A percentile compares a stretch with the other conserved stretches of the same genome.
phyloP scores from a whole-genome alignment of 2,329 filamentous ascomycete species.

The Talaromyces atroroseus region DNA sequence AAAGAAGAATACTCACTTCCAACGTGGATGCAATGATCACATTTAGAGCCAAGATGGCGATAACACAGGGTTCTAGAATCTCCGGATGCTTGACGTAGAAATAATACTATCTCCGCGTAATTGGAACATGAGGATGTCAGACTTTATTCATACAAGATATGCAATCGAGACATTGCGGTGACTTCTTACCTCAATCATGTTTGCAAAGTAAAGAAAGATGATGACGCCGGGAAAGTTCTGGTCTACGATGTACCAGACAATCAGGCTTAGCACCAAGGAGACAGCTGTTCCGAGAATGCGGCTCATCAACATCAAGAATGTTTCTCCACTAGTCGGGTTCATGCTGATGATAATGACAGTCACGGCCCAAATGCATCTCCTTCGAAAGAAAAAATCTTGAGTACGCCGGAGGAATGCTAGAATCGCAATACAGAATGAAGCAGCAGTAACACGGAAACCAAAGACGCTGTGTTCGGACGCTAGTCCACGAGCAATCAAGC shows the following conservation, averaged over 20 bases:
- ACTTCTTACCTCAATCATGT: conserved; percentile 43
- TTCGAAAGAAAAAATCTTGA: conserved; percentile 61
- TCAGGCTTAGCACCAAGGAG: conserved; percentile 57
- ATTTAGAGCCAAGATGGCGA: neutral
- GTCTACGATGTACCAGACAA: conserved; percentile 69
- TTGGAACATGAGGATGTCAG: neutral
- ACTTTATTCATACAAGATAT: neutral
- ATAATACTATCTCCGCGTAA: conserved; percentile 35
- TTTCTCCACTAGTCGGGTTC: conserved; percentile 32
- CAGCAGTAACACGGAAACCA: conserved; percentile 50
- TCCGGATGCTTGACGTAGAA: neutral
- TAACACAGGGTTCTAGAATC: neutral
- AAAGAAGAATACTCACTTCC: conserved; percentile 29
- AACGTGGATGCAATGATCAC: neutral
- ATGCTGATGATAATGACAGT: conserved; percentile 71
- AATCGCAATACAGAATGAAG: conserved; percentile 67
- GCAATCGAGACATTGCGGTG: neutral
- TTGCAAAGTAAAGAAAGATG: conserved; percentile 63
- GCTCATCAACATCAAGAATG: neutral
- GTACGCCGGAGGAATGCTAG: conserved; percentile 60
- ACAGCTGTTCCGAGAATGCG: conserved; percentile 59
- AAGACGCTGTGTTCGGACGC: neutral
- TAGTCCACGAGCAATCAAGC: neutral
- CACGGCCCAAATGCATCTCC: conserved; percentile 70
- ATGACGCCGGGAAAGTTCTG: conserved; percentile 58